Evolutionary conservation across 192 early-diverging fungal species (phyloP), one percentile per base, ranked within the genome.

Genomic region (Coemansia sp.): DNA sequence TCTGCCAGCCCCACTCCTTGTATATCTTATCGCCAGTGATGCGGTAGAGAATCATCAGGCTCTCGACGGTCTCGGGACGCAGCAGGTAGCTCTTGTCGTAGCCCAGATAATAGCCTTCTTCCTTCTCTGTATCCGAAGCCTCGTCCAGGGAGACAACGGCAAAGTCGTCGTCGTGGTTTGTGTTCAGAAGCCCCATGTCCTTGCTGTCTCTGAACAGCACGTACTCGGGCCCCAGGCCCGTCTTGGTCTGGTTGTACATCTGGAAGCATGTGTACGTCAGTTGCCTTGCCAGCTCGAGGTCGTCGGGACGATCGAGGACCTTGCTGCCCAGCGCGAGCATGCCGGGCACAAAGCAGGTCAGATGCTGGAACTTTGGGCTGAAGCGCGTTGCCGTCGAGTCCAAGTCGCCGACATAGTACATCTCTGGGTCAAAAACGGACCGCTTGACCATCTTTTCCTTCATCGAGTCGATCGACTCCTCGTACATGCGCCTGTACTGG

Each of bases 11-110:
- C 86, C 86, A 89, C 46, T 91, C 85, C 83, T 91, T 70, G 69
- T 81, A 81, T 45, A 65, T 64, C 51, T 35, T 51, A 59, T 98
- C 87, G 13, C 92, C 91, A 14, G 95, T 98, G 23, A 95, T 67
- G 30, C 93, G 71, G 79, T 87, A 95, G 60, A 95, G 64, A 20
- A 92, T 78, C 82, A 95, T 95, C 50, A 98, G 70, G 60, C 88
- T 90, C 62, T 98, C 95, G 5, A 95, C 80, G 0, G 92, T 93
- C 67, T 98, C 95, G 3, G 93, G 93, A 42, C 78, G 72, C 29
- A 81, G 55, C 6, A 81, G 58, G 46, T 81, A 81, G 60, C 72
- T 63, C 58, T 90, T 74, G 66, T 81, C 68, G 28, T 64, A 52
- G 13, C 72, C 78, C 20, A 75, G 54, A 34, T 81, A 81, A 35